These are phyloP conservation scores for Trametes cingulata DNA, from an alignment of 768 basidiomycete species.

Conservation along the genomic window DNA sequence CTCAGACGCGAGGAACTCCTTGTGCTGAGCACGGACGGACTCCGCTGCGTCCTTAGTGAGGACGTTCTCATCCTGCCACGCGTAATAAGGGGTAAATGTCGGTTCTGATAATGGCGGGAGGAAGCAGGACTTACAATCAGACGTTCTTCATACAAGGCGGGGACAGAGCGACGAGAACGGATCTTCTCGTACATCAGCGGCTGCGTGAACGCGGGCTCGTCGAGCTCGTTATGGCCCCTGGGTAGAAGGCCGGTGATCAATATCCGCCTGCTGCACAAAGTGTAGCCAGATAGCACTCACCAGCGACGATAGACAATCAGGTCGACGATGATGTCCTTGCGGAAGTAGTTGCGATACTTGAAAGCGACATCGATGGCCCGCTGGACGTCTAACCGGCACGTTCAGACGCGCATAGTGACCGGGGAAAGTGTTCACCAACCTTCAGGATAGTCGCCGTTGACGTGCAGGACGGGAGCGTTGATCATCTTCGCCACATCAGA, in stretches of 20 bases:
- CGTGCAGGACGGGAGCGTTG: slow-evolving; percentile 84
- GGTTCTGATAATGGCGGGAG: neutral
- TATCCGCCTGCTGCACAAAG: neutral
- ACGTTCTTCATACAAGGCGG: slow-evolving; percentile 78
- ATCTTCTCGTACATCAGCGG: slow-evolving; percentile 93
- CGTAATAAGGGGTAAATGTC: neutral
- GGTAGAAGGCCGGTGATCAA: slow-evolving; percentile 5
- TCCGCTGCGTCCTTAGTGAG: slow-evolving; percentile 53
- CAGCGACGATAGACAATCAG: slow-evolving; percentile 86
- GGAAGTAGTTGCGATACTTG: slow-evolving; percentile 82
- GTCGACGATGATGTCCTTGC: slow-evolving; percentile 90
- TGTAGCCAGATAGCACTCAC: slow-evolving; percentile 36
- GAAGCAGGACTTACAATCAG: slow-evolving; percentile 54
- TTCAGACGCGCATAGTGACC: neutral
- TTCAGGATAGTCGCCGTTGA: slow-evolving; percentile 91
- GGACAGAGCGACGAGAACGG: slow-evolving; percentile 71
- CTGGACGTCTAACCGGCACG: slow-evolving; percentile 62
- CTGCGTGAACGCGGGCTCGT: slow-evolving; percentile 83
- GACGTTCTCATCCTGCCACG: slow-evolving; percentile 43
- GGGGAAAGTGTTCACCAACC: slow-evolving; percentile 38
- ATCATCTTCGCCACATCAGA: slow-evolving; percentile 91
- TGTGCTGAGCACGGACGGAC: slow-evolving; percentile 56
- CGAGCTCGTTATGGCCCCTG: slow-evolving; percentile 88
- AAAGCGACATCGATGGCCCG: slow-evolving; percentile 88
- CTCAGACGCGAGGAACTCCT: slow-evolving; percentile 60